Percentiles rank a stretch among this genome's conserved stretches.
phyloP scores from a whole-genome alignment of 1,284 basidiomycete species.

The Ustilago hordei region DNA sequence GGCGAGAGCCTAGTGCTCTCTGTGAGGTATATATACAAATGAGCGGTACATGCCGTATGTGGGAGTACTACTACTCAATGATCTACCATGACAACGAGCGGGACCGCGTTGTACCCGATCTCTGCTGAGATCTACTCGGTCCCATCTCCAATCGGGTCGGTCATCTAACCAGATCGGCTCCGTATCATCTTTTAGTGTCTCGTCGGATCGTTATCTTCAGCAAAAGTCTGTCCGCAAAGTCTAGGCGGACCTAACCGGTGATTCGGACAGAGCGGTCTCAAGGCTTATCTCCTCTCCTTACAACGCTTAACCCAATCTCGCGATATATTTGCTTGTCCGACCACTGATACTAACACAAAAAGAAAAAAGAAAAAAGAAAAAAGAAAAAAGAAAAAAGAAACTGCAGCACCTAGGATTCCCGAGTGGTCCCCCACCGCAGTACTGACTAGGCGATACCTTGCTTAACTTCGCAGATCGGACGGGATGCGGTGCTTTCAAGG shows the following conservation, averaged over 20 bases:
- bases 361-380: neutral
- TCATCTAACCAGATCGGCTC: too few species aligned
- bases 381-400: neutral
- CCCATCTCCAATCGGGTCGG: too few species aligned
- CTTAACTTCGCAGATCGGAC: conserved; percentile 84
- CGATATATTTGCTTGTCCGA: neutral
- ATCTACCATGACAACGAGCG: too few species aligned
- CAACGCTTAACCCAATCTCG: neutral
- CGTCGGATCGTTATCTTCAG: too few species aligned
- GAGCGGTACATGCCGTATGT: too few species aligned
- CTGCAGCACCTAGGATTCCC: conserved; percentile 77
- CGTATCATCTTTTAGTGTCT: too few species aligned
- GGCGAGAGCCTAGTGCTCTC: too few species aligned
- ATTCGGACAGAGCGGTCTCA: conserved; percentile 7
- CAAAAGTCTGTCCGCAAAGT: neutral
- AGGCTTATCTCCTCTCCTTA: neutral
- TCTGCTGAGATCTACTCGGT: too few species aligned
- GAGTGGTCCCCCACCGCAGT: conserved; percentile 85
- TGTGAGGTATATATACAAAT: too few species aligned
- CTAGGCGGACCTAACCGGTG: conserved; percentile 3
- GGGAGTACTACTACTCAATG: too few species aligned
- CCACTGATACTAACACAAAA: neutral
- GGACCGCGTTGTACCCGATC: too few species aligned
- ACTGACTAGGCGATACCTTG: conserved; percentile 83
- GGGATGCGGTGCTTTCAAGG: conserved; percentile 83